These are phyloP conservation scores for Taphrina pruni DNA, from an alignment of 1,139 yeast genomes.

Conservation along the genomic window DNA sequence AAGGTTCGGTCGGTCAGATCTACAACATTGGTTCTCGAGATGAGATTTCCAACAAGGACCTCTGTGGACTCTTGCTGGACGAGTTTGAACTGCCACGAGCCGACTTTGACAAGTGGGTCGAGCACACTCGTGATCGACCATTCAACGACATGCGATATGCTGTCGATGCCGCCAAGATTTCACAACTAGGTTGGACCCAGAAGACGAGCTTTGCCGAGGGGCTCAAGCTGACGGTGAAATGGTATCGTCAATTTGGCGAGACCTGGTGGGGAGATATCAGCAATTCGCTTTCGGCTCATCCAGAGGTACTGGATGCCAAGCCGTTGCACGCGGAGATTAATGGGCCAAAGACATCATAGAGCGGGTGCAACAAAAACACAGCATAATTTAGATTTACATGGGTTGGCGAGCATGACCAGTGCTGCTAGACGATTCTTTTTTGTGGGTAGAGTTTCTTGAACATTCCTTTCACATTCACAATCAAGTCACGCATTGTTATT, in stretches of 20 bases:
- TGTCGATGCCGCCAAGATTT: conserved; percentile 54
- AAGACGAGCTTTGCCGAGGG: conserved; percentile 55
- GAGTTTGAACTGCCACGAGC: conserved; percentile 48
- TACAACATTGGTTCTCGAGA: conserved; percentile 60
- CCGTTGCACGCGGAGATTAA: conserved; percentile 28
- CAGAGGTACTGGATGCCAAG: conserved; percentile 14
- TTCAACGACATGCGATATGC: conserved; percentile 61
- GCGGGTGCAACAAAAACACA: background rate
- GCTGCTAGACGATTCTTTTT: background rate
- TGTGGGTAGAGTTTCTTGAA: conserved; percentile 9
- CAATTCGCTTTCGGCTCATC: conserved; percentile 48
- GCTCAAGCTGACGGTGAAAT: conserved; percentile 50
- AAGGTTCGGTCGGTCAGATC: conserved; percentile 53
- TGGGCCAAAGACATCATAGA: conserved; percentile 7
- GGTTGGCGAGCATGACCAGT: background rate
- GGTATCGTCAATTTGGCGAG: conserved; percentile 51
- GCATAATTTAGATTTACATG: background rate
- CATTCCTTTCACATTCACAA: background rate
- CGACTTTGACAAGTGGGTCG: conserved; percentile 49
- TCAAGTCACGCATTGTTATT: background rate
- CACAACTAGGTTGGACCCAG: conserved; percentile 60
- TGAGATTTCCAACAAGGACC: conserved; percentile 56
- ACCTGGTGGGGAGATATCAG: conserved; percentile 51
- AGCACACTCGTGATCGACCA: conserved; percentile 57
- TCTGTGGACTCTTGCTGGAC: conserved; percentile 50